Conservation (phyloP, 2,329 filamentous ascomycete genomes). For the Rhinocladiella similis region DNA sequence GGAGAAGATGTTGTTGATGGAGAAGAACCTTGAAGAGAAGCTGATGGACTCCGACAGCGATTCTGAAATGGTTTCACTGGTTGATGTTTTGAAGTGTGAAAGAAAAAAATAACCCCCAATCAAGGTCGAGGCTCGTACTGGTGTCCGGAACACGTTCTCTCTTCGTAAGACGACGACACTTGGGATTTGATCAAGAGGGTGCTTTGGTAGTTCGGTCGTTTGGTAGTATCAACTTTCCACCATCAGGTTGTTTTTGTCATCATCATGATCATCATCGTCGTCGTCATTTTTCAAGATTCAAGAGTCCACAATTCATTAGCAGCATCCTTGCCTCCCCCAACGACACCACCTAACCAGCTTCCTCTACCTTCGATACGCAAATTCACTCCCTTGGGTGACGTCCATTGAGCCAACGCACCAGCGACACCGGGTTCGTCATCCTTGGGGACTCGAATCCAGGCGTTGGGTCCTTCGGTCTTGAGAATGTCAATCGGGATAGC, state of each 20-base stretch:
- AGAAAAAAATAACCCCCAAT: background rate
- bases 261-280: background rate
- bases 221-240: no score
- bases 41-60: constrained; percentile 13
- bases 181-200: no score
- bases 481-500: constrained; percentile 50
- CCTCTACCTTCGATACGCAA: constrained; percentile 25
- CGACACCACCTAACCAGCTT: constrained; percentile 27
- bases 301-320: constrained; percentile 25
- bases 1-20: background rate
- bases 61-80: constrained; percentile 14
- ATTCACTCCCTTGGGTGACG: constrained; percentile 25
- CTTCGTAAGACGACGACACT: no score
- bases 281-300: constrained; percentile 10
- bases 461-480: constrained; percentile 34
- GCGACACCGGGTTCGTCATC: constrained; percentile 46
- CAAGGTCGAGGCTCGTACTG: no score
- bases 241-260: no score
- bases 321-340: constrained; percentile 6
- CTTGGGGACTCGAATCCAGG: constrained; percentile 48
- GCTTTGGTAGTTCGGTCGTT: background rate
- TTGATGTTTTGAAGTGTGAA: constrained; percentile 2
- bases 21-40: background rate
- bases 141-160: no score
- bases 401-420: constrained; percentile 49